Conservation (phyloP, 2,329 filamentous ascomycete species). For the Esteya vermicola region DNA sequence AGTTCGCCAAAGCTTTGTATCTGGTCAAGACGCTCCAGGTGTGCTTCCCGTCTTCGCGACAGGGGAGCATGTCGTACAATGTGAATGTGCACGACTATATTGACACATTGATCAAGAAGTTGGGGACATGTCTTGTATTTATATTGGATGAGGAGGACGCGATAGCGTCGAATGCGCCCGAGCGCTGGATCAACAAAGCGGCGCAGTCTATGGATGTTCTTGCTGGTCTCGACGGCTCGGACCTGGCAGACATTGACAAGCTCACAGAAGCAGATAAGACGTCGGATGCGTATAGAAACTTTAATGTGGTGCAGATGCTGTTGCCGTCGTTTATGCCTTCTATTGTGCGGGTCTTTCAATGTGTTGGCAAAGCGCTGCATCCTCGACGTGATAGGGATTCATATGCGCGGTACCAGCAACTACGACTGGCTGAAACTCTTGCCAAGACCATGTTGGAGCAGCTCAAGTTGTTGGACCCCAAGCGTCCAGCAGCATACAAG, state of each 20-base stretch:
- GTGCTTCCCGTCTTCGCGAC: conserved; percentile 57
- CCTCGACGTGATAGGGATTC: conserved; percentile 58
- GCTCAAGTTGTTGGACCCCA: conserved; percentile 33
- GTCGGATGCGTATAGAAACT: conserved; percentile 48
- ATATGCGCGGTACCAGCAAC: conserved; percentile 37
- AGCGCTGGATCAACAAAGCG: conserved; percentile 38
- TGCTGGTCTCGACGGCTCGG: background rate
- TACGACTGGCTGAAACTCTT: conserved; percentile 48
- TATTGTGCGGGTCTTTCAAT: conserved; percentile 76
- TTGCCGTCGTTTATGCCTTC: conserved; percentile 65
- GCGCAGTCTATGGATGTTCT: conserved; percentile 2
- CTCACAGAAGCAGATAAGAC: conserved; percentile 28
- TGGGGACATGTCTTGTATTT: conserved; percentile 65
- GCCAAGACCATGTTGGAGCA: conserved; percentile 57
- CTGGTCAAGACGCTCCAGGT: conserved; percentile 62
- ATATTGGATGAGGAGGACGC: conserved; percentile 77
- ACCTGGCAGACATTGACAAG: conserved; percentile 9
- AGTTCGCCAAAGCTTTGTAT: conserved; percentile 61
- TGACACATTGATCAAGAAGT: conserved; percentile 52
- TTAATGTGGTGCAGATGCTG: conserved; percentile 59
- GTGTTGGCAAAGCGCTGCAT: conserved; percentile 67
- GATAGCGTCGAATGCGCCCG: conserved; percentile 59
- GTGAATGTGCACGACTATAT: conserved; percentile 83
- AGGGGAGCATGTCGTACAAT: conserved; percentile 46
- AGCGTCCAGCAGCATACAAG: conserved; percentile 51